These are phyloP conservation scores for Fusarium poae DNA, from an alignment of 2,329 filamentous ascomycete genomes.

Conservation along the genomic window DNA sequence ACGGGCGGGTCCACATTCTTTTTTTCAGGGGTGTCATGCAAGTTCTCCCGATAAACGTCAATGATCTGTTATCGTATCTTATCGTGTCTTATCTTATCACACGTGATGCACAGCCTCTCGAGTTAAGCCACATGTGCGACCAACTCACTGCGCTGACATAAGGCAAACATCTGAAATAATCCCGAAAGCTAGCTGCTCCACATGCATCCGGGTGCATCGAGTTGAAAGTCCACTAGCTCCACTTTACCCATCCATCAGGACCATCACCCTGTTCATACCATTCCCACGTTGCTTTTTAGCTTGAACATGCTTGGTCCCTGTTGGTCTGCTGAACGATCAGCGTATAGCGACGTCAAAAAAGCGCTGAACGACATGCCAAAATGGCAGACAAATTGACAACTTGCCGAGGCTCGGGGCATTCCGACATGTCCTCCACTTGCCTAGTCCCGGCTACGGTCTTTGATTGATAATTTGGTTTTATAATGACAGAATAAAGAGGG, in stretches of 20 bases:
- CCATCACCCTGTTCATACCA: slow-evolving; percentile 18
- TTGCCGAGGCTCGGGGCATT: not conserved
- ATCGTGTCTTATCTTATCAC: no score
- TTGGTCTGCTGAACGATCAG: slow-evolving; percentile 32
- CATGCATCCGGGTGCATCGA: slow-evolving; percentile 13
- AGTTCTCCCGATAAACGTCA: slow-evolving; percentile 21
- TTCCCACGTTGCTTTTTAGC: slow-evolving; percentile 32
- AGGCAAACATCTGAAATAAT: not conserved
- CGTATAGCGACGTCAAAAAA: slow-evolving; percentile 11
- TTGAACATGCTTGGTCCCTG: slow-evolving; percentile 5
- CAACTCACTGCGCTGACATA: not conserved
- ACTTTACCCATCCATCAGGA: slow-evolving; percentile 7
- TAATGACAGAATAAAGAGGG: not conserved
- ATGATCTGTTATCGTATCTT: not conserved
- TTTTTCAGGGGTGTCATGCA: slow-evolving; percentile 43
- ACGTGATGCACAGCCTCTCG: no score
- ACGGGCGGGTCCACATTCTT: slow-evolving; percentile 32
- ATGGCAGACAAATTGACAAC: slow-evolving; percentile 8
- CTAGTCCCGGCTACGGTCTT: not conserved
- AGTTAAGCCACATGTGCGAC: not conserved
- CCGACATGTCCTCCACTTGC: not conserved
- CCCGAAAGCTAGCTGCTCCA: slow-evolving; percentile 13
- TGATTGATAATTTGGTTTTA: not conserved
- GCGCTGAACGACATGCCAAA: slow-evolving; percentile 4
- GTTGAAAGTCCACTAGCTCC: slow-evolving; percentile 2